Conservation (phyloP, 1,284 basidiomycete genomes). For the Irpex sp. region DNA sequence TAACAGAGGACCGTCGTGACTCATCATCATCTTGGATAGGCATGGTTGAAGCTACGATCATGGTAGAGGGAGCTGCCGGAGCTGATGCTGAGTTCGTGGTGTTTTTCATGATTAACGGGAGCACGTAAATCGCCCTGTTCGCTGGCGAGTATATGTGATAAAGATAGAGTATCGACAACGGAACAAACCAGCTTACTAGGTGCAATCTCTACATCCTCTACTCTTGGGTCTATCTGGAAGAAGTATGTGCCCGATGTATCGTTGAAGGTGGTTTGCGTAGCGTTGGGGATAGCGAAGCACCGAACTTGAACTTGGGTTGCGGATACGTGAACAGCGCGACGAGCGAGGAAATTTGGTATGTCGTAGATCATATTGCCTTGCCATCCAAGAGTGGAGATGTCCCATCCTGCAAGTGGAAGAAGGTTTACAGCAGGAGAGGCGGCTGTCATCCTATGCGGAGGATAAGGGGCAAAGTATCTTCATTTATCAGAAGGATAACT, state of each 20-base stretch:
- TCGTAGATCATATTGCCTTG: background rate
- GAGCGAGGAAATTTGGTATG: background rate
- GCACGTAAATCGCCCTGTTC: background rate
- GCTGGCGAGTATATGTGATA: background rate
- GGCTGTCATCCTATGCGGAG: background rate
- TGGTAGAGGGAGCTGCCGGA: background rate
- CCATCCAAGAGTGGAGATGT: background rate
- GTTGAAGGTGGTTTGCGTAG: background rate
- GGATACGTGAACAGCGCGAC: background rate
- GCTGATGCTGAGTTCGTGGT: background rate
- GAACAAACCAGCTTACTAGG: background rate
- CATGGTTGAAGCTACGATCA: background rate
- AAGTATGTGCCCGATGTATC: background rate
- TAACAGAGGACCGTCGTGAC: background rate
- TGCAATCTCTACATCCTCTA: background rate
- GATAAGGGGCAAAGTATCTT: background rate
- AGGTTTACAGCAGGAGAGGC: background rate
- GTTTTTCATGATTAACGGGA: background rate
- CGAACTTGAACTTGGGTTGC: background rate
- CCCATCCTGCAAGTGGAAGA: background rate
- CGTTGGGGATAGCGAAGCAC: background rate
- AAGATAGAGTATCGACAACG: background rate
- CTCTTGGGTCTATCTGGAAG: background rate
- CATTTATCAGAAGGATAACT: background rate
- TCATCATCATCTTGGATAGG: background rate